Percentiles rank a stretch among this genome's conserved stretches.
These are phyloP conservation scores for Rhodotorula sp. DNA, from an alignment of 1,284 basidiomycete genomes.

Conservation along the genomic window DNA sequence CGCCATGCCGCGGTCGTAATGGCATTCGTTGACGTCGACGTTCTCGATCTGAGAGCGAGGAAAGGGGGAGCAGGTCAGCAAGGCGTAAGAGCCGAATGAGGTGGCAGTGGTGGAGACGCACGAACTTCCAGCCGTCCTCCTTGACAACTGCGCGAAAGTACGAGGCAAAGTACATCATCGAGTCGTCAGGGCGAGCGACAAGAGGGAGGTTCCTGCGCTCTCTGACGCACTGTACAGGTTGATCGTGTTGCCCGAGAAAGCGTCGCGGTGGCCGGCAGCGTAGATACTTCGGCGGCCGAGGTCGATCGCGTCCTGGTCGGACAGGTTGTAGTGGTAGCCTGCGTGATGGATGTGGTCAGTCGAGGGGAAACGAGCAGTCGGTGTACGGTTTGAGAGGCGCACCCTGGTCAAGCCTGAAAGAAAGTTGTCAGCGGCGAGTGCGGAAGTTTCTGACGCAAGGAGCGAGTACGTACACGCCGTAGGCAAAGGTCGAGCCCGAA, in stretches of 20 bases:
- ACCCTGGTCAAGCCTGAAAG: conserved; percentile 68
- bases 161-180: not conserved
- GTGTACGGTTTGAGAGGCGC: not conserved
- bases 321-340: conserved; percentile 83
- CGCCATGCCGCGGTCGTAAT: conserved; percentile 36
- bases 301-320: conserved; percentile 92
- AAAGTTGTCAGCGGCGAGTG: conserved; percentile 53
- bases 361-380: not conserved
- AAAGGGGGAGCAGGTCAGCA: not conserved
- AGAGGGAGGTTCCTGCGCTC: not conserved
- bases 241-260: conserved; percentile 94
- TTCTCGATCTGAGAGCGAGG: conserved; percentile 36
- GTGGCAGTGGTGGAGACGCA: conserved; percentile 4
- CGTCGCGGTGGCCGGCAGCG: conserved; percentile 95
- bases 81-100: no score
- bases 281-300: conserved; percentile 92
- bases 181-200: not conserved
- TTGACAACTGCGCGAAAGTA: conserved; percentile 51
- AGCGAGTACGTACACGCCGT: conserved; percentile 48
- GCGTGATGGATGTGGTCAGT: not conserved
- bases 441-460: not conserved
- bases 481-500: conserved; percentile 96
- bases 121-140: conserved; percentile 68
- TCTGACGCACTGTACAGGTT: conserved; percentile 54
- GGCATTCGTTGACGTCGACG: conserved; percentile 42